These are phyloP conservation scores for Mortierella sp. DNA, from an alignment of 371 early-diverging fungal genomes.

Conservation along the genomic window DNA sequence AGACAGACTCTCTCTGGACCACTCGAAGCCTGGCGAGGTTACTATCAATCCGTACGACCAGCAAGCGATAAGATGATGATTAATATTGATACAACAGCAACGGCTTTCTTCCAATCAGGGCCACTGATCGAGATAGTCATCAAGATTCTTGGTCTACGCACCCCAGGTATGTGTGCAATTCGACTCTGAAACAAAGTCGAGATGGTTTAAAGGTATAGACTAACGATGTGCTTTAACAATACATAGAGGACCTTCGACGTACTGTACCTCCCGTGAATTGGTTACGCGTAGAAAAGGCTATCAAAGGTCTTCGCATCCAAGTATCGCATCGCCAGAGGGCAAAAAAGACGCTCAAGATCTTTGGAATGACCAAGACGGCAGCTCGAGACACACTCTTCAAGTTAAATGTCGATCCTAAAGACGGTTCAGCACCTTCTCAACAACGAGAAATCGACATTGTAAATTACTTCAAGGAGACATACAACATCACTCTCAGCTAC, in stretches of 20 bases:
- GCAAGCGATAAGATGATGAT: slow-evolving; percentile 74
- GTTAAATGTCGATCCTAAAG: slow-evolving; percentile 13
- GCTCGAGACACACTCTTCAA: slow-evolving; percentile 78
- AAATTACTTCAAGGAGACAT: slow-evolving; percentile 77
- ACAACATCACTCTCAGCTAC: slow-evolving; percentile 75
- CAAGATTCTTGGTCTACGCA: slow-evolving; percentile 71
- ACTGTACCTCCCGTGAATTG: slow-evolving; percentile 67
- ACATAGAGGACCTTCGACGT: slow-evolving; percentile 72
- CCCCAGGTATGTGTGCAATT: slow-evolving; percentile 18
- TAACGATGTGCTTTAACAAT: slow-evolving; percentile 21
- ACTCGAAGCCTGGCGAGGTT: slow-evolving; percentile 93
- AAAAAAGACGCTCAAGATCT: slow-evolving; percentile 72
- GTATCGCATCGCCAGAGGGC: slow-evolving; percentile 78
- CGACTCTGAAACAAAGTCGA: background rate
- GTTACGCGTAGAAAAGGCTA: slow-evolving; percentile 69
- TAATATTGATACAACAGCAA: slow-evolving; percentile 89
- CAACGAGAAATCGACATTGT: slow-evolving; percentile 71
- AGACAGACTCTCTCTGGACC: slow-evolving; percentile 72
- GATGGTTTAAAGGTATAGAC: background rate
- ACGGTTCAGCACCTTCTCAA: slow-evolving; percentile 19
- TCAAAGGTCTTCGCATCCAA: slow-evolving; percentile 77
- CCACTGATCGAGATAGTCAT: slow-evolving; percentile 68
- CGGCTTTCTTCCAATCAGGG: slow-evolving; percentile 87
- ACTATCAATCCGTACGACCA: slow-evolving; percentile 87
- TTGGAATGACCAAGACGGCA: slow-evolving; percentile 70